A percentile compares a stretch with the other conserved stretches of the same genome.
Conservation (phyloP, 192 early-diverging fungal genomes). For the Diversispora epigaea region DNA sequence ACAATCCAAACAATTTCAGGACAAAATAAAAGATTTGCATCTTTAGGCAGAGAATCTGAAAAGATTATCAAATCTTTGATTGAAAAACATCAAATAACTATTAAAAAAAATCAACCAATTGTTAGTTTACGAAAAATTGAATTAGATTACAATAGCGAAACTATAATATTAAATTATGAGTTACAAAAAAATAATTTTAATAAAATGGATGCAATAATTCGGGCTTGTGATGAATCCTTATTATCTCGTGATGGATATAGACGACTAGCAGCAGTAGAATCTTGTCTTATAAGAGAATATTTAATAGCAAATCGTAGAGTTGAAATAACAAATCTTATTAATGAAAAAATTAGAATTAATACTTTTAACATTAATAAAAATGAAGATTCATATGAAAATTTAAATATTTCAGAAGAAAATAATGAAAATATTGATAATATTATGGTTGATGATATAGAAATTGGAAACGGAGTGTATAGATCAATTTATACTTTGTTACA, state of each 20-base stretch:
- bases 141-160: background rate
- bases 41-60: background rate
- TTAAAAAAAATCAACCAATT: background rate
- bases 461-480: background rate
- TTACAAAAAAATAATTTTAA: background rate
- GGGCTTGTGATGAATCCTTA: background rate
- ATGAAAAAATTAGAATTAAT: background rate
- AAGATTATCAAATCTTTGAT: background rate
- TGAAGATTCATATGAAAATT: background rate
- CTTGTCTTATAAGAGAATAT: background rate
- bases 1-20: background rate
- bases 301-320: background rate
- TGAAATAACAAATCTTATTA: background rate
- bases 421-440: background rate
- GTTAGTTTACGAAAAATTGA: background rate
- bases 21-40: background rate
- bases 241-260: background rate
- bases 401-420: too few species aligned
- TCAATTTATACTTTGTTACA: background rate
- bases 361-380: background rate
- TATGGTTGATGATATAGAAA: background rate
- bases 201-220: background rate
- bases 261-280: background rate
- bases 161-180: background rate
- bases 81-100: background rate